phyloP scores from a whole-genome alignment of 495 filamentous ascomycete genomes.

The Neurospora intermedia region DNA sequence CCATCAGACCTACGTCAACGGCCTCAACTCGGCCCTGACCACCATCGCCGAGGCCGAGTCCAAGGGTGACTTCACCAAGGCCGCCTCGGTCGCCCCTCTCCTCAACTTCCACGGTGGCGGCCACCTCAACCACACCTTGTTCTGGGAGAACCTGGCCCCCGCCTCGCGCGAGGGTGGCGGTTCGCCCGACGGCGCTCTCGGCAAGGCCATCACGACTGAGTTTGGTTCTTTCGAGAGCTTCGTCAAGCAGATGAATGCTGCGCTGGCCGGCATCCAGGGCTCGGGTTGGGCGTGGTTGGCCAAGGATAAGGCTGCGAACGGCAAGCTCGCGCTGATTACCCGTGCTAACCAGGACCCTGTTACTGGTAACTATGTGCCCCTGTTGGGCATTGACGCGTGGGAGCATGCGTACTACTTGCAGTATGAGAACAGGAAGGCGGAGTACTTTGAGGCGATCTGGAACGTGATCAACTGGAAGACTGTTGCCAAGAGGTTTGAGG shows the following conservation, averaged over 20 bases:
- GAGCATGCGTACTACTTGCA: slow-evolving; percentile 65
- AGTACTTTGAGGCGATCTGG: slow-evolving; percentile 96
- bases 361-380: slow-evolving; percentile 60
- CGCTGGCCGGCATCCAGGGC: slow-evolving; percentile 82
- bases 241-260: slow-evolving; percentile 74
- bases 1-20: slow-evolving; percentile 71
- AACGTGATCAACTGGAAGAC: slow-evolving; percentile 94
- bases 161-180: slow-evolving; percentile 60
- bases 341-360: slow-evolving; percentile 81
- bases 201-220: slow-evolving; percentile 61
- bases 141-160: slow-evolving; percentile 96
- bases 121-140: slow-evolving; percentile 88
- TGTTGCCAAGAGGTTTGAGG: slow-evolving; percentile 69
- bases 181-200: slow-evolving; percentile 48
- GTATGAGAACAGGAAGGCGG: slow-evolving; percentile 97
- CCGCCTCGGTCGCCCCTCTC: slow-evolving; percentile 71
- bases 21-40: slow-evolving; percentile 53
- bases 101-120: slow-evolving; percentile 98
- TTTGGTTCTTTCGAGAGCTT: slow-evolving; percentile 69
- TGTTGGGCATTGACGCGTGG: slow-evolving; percentile 87
- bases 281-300: slow-evolving; percentile 96
- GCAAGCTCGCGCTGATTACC: slow-evolving; percentile 64
- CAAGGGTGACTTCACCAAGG: slow-evolving; percentile 49
- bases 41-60: slow-evolving; percentile 48
- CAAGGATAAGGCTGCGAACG: slow-evolving; percentile 70